phyloP scores from a whole-genome alignment of 2,329 filamentous ascomycete species.

The Trichoderma gracile region DNA sequence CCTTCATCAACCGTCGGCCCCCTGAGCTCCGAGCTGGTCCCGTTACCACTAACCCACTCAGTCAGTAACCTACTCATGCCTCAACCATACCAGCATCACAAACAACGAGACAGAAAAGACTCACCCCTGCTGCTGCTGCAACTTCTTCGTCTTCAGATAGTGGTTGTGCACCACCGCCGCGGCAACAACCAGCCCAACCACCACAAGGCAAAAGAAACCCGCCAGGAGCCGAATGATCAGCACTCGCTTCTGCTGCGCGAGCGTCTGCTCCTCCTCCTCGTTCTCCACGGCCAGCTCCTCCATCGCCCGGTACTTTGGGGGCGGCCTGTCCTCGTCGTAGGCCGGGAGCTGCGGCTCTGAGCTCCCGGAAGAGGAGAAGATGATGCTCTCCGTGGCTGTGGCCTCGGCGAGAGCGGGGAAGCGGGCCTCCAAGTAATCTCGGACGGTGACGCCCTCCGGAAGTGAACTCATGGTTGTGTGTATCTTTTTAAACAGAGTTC shows the following conservation, averaged over 20 bases:
- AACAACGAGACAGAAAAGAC: neutral
- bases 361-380: constrained; percentile 8
- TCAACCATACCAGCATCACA: too few relatives aligned
- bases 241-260: constrained; percentile 27
- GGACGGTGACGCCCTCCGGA: too few relatives aligned
- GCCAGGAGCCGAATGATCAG: constrained; percentile 30
- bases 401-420: constrained; percentile 27
- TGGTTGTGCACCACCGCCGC: constrained; percentile 32
- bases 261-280: constrained; percentile 13
- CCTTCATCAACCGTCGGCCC: too few relatives aligned
- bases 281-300: neutral
- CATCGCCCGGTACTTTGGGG: constrained; percentile 28
- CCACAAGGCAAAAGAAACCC: constrained; percentile 31
- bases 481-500: too few relatives aligned
- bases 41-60: too few relatives aligned
- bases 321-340: constrained; percentile 30
- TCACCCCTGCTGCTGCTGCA: neutral
- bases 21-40: too few relatives aligned
- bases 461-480: too few relatives aligned
- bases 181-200: constrained; percentile 33
- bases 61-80: too few relatives aligned
- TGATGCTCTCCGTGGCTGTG: constrained; percentile 19
- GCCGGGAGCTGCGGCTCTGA: constrained; percentile 28
- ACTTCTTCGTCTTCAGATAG: neutral
- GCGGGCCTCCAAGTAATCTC: neutral